These are phyloP conservation scores for Solanum chacoense DNA, from an alignment of 305 asterid species.

Conservation along the genomic window DNA sequence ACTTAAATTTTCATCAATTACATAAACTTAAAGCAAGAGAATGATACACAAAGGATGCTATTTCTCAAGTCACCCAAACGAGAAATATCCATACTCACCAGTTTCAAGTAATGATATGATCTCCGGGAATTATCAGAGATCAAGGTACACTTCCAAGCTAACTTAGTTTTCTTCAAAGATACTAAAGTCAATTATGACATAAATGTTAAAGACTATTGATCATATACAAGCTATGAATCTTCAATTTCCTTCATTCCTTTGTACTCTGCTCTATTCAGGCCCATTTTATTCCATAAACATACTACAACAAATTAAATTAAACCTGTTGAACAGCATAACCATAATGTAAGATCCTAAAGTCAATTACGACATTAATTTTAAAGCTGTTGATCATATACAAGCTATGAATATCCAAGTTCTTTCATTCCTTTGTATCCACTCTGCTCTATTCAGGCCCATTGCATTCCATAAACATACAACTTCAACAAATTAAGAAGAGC, in stretches of 20 bases:
- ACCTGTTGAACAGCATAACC: background rate
- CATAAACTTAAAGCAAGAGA: background rate
- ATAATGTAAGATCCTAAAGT: background rate
- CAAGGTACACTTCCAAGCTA: background rate
- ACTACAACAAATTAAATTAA: background rate
- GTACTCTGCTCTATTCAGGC: background rate
- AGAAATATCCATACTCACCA: background rate
- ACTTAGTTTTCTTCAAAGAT: background rate
- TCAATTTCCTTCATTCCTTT: background rate
- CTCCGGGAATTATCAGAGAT: background rate
- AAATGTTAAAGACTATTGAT: background rate
- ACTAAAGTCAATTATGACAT: background rate
- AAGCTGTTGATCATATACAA: background rate
- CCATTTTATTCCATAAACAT: background rate
- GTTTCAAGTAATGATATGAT: background rate
- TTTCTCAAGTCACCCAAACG: background rate
- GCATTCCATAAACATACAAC: background rate
- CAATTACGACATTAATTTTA: background rate
- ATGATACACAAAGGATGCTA: background rate
- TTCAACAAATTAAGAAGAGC: background rate
- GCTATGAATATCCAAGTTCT: background rate
- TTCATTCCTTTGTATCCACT: background rate
- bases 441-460: background rate
- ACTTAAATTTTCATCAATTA: background rate
- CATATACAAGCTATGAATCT: background rate